Evolutionary conservation across 1,284 basidiomycete species (phyloP).

Genomic region (Trametes polyzona): DNA sequence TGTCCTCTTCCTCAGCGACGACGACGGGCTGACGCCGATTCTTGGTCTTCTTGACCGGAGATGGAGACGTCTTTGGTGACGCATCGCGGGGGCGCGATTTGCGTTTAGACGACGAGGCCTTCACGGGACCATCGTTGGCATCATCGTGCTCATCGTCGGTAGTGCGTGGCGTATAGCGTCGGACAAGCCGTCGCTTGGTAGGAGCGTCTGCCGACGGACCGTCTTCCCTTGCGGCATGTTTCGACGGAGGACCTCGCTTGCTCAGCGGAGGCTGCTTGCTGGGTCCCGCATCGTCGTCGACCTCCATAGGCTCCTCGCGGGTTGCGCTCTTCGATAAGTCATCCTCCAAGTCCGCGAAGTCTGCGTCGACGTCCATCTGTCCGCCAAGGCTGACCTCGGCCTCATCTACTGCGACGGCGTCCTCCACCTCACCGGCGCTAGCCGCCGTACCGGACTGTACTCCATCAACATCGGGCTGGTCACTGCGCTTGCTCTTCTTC

Average conservation of each 20-base stretch:
- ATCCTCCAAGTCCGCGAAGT: constrained; percentile 21
- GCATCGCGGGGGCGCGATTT: not conserved
- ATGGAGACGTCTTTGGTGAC: constrained; percentile 9
- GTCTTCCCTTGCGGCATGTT: constrained; percentile 1
- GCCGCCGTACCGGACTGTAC: constrained; percentile 18
- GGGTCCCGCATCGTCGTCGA: constrained; percentile 28
- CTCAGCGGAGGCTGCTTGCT: constrained; percentile 14
- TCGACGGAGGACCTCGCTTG: constrained; percentile 14
- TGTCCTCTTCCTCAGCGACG: constrained; percentile 16
- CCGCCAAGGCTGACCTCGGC: constrained; percentile 26
- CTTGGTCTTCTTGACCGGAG: constrained; percentile 19
- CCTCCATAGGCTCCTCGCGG: constrained; percentile 25
- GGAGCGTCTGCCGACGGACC: not conserved
- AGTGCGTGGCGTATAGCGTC: constrained; percentile 15
- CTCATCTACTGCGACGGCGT: constrained; percentile 25
- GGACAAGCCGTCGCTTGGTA: constrained; percentile 19
- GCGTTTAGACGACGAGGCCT: constrained; percentile 9
- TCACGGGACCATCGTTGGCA: not conserved
- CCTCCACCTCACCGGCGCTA: constrained; percentile 30
- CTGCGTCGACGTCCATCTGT: constrained; percentile 32
- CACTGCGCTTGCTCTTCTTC: constrained; percentile 11
- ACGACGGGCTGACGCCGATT: not conserved
- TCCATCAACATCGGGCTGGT: not conserved
- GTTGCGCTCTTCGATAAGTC: too few relatives aligned
- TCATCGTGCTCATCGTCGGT: constrained; percentile 16